A percentile compares a stretch with the other conserved stretches of the same genome.
phyloP scores from a whole-genome alignment of 1,284 basidiomycete species.

The Cystobasidium pallidum region DNA sequence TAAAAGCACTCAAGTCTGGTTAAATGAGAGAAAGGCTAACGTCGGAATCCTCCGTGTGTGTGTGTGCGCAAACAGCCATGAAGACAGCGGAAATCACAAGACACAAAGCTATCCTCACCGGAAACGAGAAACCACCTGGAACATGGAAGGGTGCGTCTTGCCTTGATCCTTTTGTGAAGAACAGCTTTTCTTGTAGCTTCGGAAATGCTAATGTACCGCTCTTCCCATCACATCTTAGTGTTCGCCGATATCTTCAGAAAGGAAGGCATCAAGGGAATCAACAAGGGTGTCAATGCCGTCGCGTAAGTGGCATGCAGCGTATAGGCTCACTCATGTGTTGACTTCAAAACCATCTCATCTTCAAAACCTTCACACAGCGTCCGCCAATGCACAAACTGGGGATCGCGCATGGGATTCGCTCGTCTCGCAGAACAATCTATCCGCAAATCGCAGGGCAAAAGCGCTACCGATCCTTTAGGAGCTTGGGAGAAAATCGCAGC shows the following conservation, averaged over 20 bases:
- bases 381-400: constrained; percentile 99
- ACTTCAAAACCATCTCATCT: background rate
- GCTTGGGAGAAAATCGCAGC: constrained; percentile 85
- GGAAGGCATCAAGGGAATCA: constrained; percentile 93
- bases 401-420: constrained; percentile 95
- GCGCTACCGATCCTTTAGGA: constrained; percentile 72
- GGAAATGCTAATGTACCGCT: background rate
- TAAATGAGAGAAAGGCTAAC: background rate
- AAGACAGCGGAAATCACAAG: constrained; percentile 86
- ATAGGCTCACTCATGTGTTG: background rate
- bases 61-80: constrained; percentile 45
- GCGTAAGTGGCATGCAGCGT: constrained; percentile 61
- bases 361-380: constrained; percentile 57
- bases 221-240: background rate
- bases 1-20: no score
- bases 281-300: constrained; percentile 99
- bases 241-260: constrained; percentile 79
- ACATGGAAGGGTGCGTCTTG: constrained; percentile 63
- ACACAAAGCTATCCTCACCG: constrained; percentile 88
- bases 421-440: constrained; percentile 85
- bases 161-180: no score
- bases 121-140: constrained; percentile 79
- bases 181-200: no score
- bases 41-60: background rate
- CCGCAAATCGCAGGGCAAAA: constrained; percentile 72